Evolutionary conservation across 306 rosid species (phyloP).

Genomic region (Sphenostylis stenocarpa): DNA sequence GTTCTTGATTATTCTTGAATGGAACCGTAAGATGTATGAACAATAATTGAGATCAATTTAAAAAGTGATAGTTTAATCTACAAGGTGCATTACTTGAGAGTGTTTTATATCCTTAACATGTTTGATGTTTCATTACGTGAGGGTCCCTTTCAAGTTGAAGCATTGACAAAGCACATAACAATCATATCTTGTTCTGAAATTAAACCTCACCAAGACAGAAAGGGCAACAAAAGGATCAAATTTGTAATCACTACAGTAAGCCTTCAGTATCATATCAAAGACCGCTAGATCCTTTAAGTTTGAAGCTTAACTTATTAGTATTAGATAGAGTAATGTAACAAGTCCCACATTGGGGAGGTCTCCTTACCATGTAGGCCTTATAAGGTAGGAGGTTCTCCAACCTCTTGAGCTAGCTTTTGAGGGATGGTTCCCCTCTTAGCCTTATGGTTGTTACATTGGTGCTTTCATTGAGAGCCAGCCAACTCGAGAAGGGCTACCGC

Average conservation of each 20-base stretch:
- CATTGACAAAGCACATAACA: not conserved
- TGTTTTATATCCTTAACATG: conserved; percentile 2
- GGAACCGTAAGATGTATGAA: not conserved
- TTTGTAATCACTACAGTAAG: conserved; percentile 15
- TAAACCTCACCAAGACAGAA: conserved; percentile 15
- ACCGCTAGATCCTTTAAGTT: not conserved
- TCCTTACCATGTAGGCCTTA: too few relatives aligned
- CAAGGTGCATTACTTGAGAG: not conserved
- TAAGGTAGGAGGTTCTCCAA: too few relatives aligned
- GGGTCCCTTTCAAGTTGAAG: not conserved
- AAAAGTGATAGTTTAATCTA: conserved; percentile 20
- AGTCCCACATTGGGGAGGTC: too few relatives aligned
- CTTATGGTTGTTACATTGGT: too few relatives aligned
- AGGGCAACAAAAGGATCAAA: not conserved
- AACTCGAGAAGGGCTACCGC: too few relatives aligned
- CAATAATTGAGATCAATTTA: not conserved
- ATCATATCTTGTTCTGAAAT: conserved; percentile 3
- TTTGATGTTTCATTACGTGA: conserved; percentile 14
- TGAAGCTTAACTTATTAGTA: not conserved
- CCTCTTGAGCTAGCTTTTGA: too few relatives aligned
- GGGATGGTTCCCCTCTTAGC: too few relatives aligned
- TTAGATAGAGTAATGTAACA: not conserved
- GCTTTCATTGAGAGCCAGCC: too few relatives aligned
- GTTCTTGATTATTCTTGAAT: not conserved
- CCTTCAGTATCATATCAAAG: conserved; percentile 14